A percentile compares a stretch with the other conserved stretches of the same genome.
phyloP scores from a whole-genome alignment of 2,329 filamentous ascomycete genomes.

The Venturia asperata region DNA sequence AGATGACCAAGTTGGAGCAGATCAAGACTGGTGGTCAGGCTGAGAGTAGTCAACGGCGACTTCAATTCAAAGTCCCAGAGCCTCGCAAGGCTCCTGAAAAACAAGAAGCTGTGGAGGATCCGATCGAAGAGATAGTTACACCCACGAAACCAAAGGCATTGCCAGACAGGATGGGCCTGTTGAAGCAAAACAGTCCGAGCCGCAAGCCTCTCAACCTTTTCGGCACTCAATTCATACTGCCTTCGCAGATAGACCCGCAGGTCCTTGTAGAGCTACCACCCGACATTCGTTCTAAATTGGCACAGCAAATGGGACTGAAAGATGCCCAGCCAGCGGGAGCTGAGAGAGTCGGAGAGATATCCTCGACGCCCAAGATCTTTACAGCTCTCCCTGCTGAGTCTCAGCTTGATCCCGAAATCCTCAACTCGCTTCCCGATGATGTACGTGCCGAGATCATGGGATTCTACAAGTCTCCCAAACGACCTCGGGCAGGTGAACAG shows the following conservation, averaged over 20 bases:
- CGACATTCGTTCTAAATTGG: slow-evolving; percentile 72
- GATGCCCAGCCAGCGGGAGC: neutral
- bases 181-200: slow-evolving; percentile 43
- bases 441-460: slow-evolving; percentile 76
- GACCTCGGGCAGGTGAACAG: slow-evolving; percentile 33
- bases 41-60: slow-evolving; percentile 70
- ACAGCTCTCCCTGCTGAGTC: slow-evolving; percentile 54
- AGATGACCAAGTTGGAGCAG: slow-evolving; percentile 86
- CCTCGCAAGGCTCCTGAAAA: slow-evolving; percentile 23
- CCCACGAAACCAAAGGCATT: slow-evolving; percentile 28
- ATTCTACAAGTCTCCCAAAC: slow-evolving; percentile 48
- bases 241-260: slow-evolving; percentile 71
- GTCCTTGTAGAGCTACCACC: slow-evolving; percentile 75
- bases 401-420: slow-evolving; percentile 77
- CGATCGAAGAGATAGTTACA: slow-evolving; percentile 42
- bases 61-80: slow-evolving; percentile 60
- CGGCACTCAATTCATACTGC: slow-evolving; percentile 89
- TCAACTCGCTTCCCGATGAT: slow-evolving; percentile 75
- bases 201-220: slow-evolving; percentile 67
- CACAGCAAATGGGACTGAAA: slow-evolving; percentile 29
- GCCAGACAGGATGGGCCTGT: slow-evolving; percentile 32
- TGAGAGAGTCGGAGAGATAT: neutral
- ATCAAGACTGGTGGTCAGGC: slow-evolving; percentile 54
- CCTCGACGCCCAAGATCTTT: slow-evolving; percentile 26
- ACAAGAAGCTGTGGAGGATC: slow-evolving; percentile 30